Evolutionary conservation across 129 eudicot genomes (phyloP), one percentile per base, ranked within the genome.

Genomic region (Tanacetum coccineum): DNA sequence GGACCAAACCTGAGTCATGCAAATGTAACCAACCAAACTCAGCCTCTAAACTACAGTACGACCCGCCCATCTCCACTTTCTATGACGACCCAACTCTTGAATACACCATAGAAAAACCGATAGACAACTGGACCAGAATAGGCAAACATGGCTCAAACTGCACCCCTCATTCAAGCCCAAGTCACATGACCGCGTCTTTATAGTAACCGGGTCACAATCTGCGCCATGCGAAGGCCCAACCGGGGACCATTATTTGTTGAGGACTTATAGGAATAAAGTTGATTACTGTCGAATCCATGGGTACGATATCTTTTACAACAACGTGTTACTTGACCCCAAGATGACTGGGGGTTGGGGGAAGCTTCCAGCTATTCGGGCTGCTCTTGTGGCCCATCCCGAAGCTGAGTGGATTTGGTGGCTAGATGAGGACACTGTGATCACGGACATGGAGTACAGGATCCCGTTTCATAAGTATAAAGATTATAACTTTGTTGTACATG

Each of bases 381-480:
- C 85, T 7, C 78, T 81, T 82, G 62, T 81, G 60, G 86, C 86
- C 4, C 86, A 82, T 13, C 87, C 87, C 26, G 87, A 82, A 59
- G 79, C 74, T 0, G 87, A 82, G 67, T 82, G 87, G 87, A 79
- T 82, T 70, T 82, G 84, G 84, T 82, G 87, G 87, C 70, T 82
- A 5, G 87, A 82, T n/a, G 79, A 81, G 18, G 87, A 82, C 32
- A 76, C 87, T 1, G 87, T 46, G 7, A 74, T 82, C 63, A 82
- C 84, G 13, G 87, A 82, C 50, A 79, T 82, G 87, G 87, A 82
- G 15, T 82, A 69, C 60, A 74, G 74, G 60, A 73, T 77, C 2
- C 85, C 85, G n/a, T 62, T 81, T 9, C 26, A 73, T 13, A 22
- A 59, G 46, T 81, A 81, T 60, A 9, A 73, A 6, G 79, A 61